A percentile compares a stretch with the other conserved stretches of the same genome.
Conservation (phyloP, 805 yeast genomes). For the Saturnispora silvae region DNA sequence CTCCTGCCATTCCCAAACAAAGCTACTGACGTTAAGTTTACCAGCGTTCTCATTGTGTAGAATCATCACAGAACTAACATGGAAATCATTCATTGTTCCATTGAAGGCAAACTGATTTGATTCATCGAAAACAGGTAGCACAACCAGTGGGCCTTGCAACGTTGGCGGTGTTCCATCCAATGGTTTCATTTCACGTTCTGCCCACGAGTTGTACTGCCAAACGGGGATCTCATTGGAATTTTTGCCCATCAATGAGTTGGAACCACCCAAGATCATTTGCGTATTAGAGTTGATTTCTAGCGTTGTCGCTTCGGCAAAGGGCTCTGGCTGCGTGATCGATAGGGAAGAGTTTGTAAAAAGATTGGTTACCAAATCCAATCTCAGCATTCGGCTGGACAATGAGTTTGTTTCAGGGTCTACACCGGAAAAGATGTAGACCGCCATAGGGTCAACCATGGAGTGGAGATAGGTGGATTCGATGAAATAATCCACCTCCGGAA, state of each 20-base stretch:
- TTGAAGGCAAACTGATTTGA: slow-evolving; percentile 16
- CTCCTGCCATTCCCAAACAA: slow-evolving; percentile 36
- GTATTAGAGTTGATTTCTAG: slow-evolving; percentile 34
- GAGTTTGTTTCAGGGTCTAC: slow-evolving; percentile 14
- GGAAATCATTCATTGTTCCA: slow-evolving; percentile 25
- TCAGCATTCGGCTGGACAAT: slow-evolving; percentile 33
- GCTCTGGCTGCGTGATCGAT: slow-evolving; percentile 43
- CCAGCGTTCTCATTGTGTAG: slow-evolving; percentile 35
- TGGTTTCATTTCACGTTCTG: slow-evolving; percentile 41
- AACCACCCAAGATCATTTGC: slow-evolving; percentile 57
- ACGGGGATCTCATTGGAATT: slow-evolving; percentile 58
- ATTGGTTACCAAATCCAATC: slow-evolving; percentile 29
- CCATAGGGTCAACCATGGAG: slow-evolving; percentile 27
- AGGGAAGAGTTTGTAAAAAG: slow-evolving; percentile 33
- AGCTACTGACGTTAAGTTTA: slow-evolving; percentile 27
- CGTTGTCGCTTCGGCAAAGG: slow-evolving; percentile 43
- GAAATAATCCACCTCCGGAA: slow-evolving; percentile 15
- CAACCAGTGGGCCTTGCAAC: slow-evolving; percentile 40
- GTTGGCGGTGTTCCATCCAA: slow-evolving; percentile 26
- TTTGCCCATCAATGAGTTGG: slow-evolving; percentile 53
- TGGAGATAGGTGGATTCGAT: slow-evolving; percentile 33
- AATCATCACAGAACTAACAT: slow-evolving; percentile 35
- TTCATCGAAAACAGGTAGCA: slow-evolving; percentile 41
- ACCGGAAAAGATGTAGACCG: slow-evolving; percentile 50
- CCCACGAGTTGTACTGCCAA: slow-evolving; percentile 65